Evolutionary conservation across 177 flowering plant species (phyloP).

Genomic region (Telopea speciosissima): DNA sequence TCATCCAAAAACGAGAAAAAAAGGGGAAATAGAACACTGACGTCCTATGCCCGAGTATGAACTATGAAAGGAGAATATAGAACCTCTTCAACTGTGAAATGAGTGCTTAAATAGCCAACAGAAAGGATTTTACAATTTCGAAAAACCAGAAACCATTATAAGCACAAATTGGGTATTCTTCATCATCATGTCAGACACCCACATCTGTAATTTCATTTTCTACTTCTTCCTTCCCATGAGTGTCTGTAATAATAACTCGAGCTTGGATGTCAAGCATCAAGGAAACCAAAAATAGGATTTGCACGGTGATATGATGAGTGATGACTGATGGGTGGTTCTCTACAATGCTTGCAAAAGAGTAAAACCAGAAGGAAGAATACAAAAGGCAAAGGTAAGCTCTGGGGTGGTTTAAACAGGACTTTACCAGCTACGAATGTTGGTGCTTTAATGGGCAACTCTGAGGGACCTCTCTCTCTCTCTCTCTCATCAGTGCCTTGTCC

Average conservation of each 20-base stretch:
- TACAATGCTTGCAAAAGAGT: slow-evolving; percentile 1
- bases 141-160: slow-evolving; percentile 2
- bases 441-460: too few relatives aligned
- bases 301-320: slow-evolving; percentile 26
- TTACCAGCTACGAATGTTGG: too few relatives aligned
- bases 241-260: slow-evolving; percentile 18
- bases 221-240: neutral
- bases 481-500: too few relatives aligned
- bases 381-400: slow-evolving; percentile 11
- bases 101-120: neutral
- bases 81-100: slow-evolving; percentile 1
- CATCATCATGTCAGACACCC: slow-evolving; percentile 9
- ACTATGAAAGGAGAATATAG: neutral
- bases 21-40: too few relatives aligned
- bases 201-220: neutral
- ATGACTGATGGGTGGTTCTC: neutral
- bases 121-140: neutral
- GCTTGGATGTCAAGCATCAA: slow-evolving; percentile 59
- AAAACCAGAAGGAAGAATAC: slow-evolving; percentile 3
- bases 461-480: slow-evolving; percentile 11
- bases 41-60: neutral
- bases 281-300: slow-evolving; percentile 41
- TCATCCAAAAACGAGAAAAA: slow-evolving; percentile 1
- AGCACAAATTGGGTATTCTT: slow-evolving; percentile 7
- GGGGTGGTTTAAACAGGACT: slow-evolving; percentile 14